These are phyloP conservation scores for Aquilaria malaccensis DNA, from an alignment of 345 rosid species.

Conservation along the genomic window DNA sequence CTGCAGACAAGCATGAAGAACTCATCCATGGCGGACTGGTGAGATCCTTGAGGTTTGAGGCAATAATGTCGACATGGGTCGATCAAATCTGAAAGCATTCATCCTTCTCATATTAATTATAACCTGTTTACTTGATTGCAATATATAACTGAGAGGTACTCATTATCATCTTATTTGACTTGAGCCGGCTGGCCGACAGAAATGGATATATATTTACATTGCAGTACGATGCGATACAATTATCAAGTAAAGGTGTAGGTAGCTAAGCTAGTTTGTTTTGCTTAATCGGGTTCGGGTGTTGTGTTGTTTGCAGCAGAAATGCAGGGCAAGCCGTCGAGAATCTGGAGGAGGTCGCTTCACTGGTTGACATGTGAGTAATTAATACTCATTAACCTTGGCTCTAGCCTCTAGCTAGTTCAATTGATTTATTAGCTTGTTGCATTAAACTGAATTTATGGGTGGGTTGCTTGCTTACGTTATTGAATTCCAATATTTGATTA, in stretches of 20 bases:
- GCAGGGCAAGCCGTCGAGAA: conserved; percentile 47
- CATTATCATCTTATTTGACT: background rate
- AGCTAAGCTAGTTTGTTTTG: too few relatives aligned
- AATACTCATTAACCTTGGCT: background rate
- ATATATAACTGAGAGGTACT: background rate
- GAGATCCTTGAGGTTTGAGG: conserved; percentile 13
- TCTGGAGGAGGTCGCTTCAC: conserved; percentile 63
- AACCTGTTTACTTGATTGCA: background rate
- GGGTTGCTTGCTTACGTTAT: too few relatives aligned
- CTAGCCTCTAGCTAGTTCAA: background rate
- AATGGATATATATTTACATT: conserved; percentile 26
- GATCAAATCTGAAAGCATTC: too few relatives aligned
- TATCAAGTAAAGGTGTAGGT: too few relatives aligned
- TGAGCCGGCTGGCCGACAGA: conserved; percentile 34
- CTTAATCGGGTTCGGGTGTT: too few relatives aligned
- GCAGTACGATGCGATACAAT: too few relatives aligned
- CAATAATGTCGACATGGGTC: too few relatives aligned
- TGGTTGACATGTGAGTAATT: conserved; percentile 74
- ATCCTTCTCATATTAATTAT: background rate
- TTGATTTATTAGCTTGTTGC: too few relatives aligned
- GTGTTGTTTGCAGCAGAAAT: too few relatives aligned
- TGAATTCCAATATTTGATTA: too few relatives aligned
- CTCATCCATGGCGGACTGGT: conserved; percentile 49
- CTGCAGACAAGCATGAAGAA: conserved; percentile 28
- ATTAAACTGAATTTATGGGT: background rate